Evolutionary conservation across 495 filamentous ascomycete species (phyloP).

Genomic region (Hyaloscypha bicolor): DNA sequence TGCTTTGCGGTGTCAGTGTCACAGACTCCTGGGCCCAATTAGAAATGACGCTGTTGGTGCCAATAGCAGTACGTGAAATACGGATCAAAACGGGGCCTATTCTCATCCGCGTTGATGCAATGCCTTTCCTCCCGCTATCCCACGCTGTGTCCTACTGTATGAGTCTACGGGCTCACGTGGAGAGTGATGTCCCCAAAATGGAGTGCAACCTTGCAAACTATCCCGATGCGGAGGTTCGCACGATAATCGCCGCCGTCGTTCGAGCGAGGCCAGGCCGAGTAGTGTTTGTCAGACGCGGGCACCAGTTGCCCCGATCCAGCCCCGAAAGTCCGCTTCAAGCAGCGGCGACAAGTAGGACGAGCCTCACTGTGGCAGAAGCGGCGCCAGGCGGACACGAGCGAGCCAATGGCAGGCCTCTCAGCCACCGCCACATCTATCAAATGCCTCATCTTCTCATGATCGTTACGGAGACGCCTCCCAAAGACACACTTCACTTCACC

Average conservation of each 20-base stretch:
- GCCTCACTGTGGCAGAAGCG: slow-evolving; percentile 20
- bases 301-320: neutral
- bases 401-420: neutral
- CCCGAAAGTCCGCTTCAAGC: neutral
- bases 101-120: neutral
- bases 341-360: slow-evolving; percentile 12
- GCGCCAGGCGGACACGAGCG: neutral
- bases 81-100: neutral
- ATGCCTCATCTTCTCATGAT: slow-evolving; percentile 8
- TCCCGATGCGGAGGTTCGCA: neutral
- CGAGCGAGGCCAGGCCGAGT: neutral
- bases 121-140: neutral
- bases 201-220: neutral
- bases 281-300: neutral
- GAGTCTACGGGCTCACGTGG: slow-evolving; percentile 4
- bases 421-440: slow-evolving; percentile 16
- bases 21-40: neutral
- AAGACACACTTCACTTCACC: neutral
- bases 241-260: neutral
- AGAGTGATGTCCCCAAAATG: neutral
- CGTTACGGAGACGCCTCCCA: neutral
- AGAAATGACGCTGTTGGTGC: neutral
- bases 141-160: neutral
- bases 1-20: neutral
- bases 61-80: neutral